Evolutionary conservation across 1,139 yeast genomes (phyloP), one percentile per base, ranked within the genome.

Genomic region (Saccharomycopsis hybrid): DNA sequence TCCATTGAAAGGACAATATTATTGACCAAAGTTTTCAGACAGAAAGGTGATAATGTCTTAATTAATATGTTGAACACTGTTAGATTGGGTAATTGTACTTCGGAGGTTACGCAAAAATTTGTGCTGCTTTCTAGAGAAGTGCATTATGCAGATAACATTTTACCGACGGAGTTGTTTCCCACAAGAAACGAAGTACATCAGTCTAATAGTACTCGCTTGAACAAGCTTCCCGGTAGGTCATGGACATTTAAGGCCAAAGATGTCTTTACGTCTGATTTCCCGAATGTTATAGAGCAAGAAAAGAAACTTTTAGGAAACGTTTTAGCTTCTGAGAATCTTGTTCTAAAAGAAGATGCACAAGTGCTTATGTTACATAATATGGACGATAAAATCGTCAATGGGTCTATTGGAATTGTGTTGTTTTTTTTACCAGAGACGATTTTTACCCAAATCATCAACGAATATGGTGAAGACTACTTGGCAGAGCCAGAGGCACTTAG

Each of bases 341-440:
- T 70, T 1, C 69, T 92, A 59, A 90, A 89, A 60, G 78, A 76
- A 50, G 87, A 86, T 49, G 95, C 97, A 0, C 98, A 92, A 65
- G 98, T 92, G 0, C 90, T 92, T 97, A 82, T 94, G 75, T 73
- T 92, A 56, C 92, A 90, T 63, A 94, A 92, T 62, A 75, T 82
- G 51, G 96, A 89, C 59, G 92, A 83, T 43, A 77, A 84, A 1
- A 70, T 92, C 43, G 97, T 94, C 27, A 92, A 92, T 65, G 98
- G 99, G 0, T 80, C 96, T 0, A 70, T 92, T 47, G 99, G 99
- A 0, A 82, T 74, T 51, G 89, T 92, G 1, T 53, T 69, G 5
- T 64, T 65, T 33, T 70, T 70, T 54, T 55, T 65, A 7, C 61
- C 71, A 0, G 52, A 47, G n/a, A 41, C 36, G 18, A 18, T 50